These are phyloP conservation scores for Melanogaster broomeanus DNA, from an alignment of 768 basidiomycete genomes.

Conservation along the genomic window DNA sequence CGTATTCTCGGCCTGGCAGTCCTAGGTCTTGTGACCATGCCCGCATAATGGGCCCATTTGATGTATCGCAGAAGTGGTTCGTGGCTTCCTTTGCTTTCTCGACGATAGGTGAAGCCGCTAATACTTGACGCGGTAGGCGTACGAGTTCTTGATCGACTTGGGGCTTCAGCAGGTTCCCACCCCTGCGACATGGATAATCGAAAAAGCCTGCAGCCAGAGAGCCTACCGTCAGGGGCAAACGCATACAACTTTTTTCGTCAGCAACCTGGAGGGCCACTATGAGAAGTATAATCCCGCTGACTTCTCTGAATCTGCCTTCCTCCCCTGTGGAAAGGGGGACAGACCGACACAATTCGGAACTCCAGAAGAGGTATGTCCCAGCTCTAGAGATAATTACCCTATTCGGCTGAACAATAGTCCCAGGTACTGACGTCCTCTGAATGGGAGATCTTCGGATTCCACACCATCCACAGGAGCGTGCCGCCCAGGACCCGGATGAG, in stretches of 20 bases:
- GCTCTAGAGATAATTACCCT: not conserved
- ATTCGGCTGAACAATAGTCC: not conserved
- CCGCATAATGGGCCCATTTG: too few species aligned
- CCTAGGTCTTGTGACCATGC: slow-evolving; percentile 65
- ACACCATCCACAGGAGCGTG: slow-evolving; percentile 53
- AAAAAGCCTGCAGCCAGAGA: slow-evolving; percentile 49
- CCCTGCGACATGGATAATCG: slow-evolving; percentile 62
- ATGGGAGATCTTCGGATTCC: slow-evolving; percentile 72
- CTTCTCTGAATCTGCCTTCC: slow-evolving; percentile 62
- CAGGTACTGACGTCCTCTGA: slow-evolving; percentile 68
- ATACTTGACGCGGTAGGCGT: not conserved
- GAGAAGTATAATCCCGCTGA: slow-evolving; percentile 48
- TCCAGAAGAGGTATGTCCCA: slow-evolving; percentile 57
- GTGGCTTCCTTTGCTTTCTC: too few species aligned
- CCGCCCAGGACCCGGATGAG: slow-evolving; percentile 50
- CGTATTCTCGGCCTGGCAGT: slow-evolving; percentile 75
- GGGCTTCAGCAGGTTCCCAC: slow-evolving; percentile 66
- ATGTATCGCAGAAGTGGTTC: too few species aligned
- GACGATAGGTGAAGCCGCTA: too few species aligned
- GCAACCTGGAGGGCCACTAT: slow-evolving; percentile 62
- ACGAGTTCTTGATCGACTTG: slow-evolving; percentile 64
- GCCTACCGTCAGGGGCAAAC: slow-evolving; percentile 42
- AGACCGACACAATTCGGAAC: slow-evolving; percentile 51
- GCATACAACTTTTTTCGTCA: slow-evolving; percentile 82
- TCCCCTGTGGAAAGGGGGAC: slow-evolving; percentile 60